Percentiles rank a stretch among this genome's conserved stretches.
Evolutionary conservation across 2,329 filamentous ascomycete genomes (phyloP).

Genomic region (Hirsutella minnesotensis): DNA sequence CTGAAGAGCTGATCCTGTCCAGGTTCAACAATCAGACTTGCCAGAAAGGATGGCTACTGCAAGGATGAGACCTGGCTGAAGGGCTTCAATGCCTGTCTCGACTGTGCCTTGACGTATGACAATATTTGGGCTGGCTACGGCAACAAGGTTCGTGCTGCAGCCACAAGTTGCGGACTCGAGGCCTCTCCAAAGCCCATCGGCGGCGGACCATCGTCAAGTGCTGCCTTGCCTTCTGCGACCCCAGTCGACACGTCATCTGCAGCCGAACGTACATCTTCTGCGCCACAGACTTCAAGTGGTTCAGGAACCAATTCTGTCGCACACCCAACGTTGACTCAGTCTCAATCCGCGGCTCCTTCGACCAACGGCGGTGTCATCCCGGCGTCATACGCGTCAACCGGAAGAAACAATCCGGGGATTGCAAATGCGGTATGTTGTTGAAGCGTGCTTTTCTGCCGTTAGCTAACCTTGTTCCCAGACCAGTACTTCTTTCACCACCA

Average conservation of each 20-base stretch:
- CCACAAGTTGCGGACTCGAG: not conserved
- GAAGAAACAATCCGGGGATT: too few species aligned
- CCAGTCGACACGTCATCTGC: not conserved
- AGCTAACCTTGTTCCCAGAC: not conserved
- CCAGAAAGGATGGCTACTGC: constrained; percentile 16
- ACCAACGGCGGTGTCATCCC: too few species aligned
- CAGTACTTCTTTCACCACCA: not conserved
- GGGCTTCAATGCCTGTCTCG: constrained; percentile 30
- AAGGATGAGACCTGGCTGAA: constrained; percentile 24
- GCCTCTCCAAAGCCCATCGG: not conserved
- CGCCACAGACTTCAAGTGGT: too few species aligned
- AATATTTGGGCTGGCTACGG: constrained; percentile 5
- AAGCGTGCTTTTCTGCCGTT: too few species aligned
- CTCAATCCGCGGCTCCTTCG: too few species aligned
- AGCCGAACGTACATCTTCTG: too few species aligned
- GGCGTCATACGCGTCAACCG: too few species aligned
- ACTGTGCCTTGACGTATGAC: constrained; percentile 28
- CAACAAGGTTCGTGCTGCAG: not conserved
- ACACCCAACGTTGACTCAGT: too few species aligned
- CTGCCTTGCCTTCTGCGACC: not conserved
- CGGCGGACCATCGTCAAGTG: not conserved
- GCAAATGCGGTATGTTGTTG: too few species aligned
- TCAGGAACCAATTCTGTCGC: too few species aligned
- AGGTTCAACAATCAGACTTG: constrained; percentile 19
- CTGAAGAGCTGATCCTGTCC: not conserved